These are phyloP conservation scores for Umbelopsis ramanniana DNA, from an alignment of 192 early-diverging fungal genomes.

Conservation along the genomic window DNA sequence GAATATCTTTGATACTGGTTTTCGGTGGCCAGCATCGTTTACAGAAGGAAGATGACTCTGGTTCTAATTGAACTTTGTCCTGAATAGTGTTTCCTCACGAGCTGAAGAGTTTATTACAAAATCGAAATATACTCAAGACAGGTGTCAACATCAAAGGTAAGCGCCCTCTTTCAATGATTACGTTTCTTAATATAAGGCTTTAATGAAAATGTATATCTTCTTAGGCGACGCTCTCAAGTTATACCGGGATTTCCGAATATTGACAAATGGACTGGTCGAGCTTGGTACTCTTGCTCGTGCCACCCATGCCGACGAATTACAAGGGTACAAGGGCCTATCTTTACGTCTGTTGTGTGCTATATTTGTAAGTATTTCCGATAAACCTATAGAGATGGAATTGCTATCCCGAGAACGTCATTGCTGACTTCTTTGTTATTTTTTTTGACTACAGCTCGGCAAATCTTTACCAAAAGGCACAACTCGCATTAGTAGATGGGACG, in stretches of 20 bases:
- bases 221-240: constrained; percentile 30
- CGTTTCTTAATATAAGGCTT: not conserved
- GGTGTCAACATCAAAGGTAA: constrained; percentile 33
- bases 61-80: not conserved
- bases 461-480: constrained; percentile 30
- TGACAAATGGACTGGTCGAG: constrained; percentile 37
- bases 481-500: constrained; percentile 31
- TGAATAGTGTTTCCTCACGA: constrained; percentile 24
- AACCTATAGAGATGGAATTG: not conserved
- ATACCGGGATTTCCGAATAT: constrained; percentile 29
- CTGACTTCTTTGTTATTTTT: not conserved
- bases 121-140: constrained; percentile 24
- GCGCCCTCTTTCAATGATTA: not conserved
- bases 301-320: not conserved
- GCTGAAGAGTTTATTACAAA: constrained; percentile 20
- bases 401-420: not conserved
- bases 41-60: not conserved
- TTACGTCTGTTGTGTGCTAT: constrained; percentile 27
- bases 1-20: too few relatives aligned
- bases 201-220: not conserved
- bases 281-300: constrained; percentile 14
- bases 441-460: constrained; percentile 21
- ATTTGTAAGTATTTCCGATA: constrained; percentile 27
- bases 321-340: constrained; percentile 2
- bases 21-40: too few relatives aligned